phyloP scores from a whole-genome alignment of 2,329 filamentous ascomycete species.

The Pseudonectria buxi region DNA sequence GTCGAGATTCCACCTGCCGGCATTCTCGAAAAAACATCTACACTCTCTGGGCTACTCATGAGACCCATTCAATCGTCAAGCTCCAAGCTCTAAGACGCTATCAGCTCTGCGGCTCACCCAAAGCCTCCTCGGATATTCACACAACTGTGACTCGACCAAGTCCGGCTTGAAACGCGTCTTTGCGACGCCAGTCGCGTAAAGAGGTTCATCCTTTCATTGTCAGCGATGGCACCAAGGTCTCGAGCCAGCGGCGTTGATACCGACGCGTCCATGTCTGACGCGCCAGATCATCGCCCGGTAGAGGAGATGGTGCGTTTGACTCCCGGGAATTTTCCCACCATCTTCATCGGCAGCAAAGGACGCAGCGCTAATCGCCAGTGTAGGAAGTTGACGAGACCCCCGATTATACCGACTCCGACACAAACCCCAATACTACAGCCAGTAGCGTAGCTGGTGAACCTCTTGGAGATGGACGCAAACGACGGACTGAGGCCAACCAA shows the following conservation, averaged over 20 bases:
- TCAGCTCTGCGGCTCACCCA: conserved; percentile 3
- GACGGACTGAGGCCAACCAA: conserved; percentile 79
- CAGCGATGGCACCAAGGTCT: conserved; percentile 49
- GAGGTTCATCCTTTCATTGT: conserved; percentile 29
- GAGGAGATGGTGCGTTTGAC: conserved; percentile 43
- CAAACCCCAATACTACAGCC: conserved; percentile 62
- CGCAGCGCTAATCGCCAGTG: conserved; percentile 8
- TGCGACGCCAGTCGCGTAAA: conserved; percentile 44
- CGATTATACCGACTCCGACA: conserved; percentile 61
- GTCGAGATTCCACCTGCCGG: conserved; percentile 27
- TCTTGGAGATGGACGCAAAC: conserved; percentile 69
- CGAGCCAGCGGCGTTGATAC: conserved; percentile 47
- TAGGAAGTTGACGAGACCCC: conserved; percentile 60
- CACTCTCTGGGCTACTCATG: conserved; percentile 10
- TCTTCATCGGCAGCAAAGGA: background rate
- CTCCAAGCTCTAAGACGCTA: conserved; percentile 2
- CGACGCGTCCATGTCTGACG: conserved; percentile 59
- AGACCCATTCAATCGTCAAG: conserved; percentile 7
- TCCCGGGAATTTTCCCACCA: background rate
- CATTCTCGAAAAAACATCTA: conserved; percentile 29
- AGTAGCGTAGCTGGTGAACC: conserved; percentile 81
- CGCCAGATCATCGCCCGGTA: conserved; percentile 37
- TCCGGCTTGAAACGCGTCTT: conserved; percentile 39
- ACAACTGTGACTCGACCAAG: conserved; percentile 1
- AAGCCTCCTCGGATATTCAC: background rate